phyloP scores from a whole-genome alignment of 345 rosid species.

The Kernera saxatilis region DNA sequence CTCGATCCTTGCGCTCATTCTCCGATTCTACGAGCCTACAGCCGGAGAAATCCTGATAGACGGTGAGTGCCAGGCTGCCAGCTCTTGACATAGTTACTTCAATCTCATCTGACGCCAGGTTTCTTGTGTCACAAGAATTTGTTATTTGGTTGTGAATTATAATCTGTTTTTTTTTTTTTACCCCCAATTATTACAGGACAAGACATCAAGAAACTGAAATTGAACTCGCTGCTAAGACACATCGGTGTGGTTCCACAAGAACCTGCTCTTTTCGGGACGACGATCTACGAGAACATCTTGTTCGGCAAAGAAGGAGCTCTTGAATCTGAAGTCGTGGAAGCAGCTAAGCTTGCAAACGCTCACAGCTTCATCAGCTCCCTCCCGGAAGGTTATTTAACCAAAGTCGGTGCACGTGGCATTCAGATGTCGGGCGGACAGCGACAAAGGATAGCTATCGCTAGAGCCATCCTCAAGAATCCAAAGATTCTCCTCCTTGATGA shows the following conservation, averaged over 20 bases:
- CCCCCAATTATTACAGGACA: slow-evolving; percentile 39
- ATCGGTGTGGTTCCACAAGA: slow-evolving; percentile 90
- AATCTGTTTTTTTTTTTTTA: no score
- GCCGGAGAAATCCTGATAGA: slow-evolving; percentile 73
- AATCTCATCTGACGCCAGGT: neutral
- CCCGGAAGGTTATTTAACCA: slow-evolving; percentile 75
- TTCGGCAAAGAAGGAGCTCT: slow-evolving; percentile 85
- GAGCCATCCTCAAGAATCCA: slow-evolving; percentile 89
- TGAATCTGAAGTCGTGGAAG: slow-evolving; percentile 72
- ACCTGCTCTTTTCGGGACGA: slow-evolving; percentile 79
- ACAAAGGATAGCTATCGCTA: slow-evolving; percentile 88
- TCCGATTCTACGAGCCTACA: slow-evolving; percentile 81
- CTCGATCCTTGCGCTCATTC: slow-evolving; percentile 74
- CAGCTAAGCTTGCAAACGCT: slow-evolving; percentile 85
- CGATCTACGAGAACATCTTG: slow-evolving; percentile 78
- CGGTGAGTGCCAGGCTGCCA: slow-evolving; percentile 51
- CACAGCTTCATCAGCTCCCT: slow-evolving; percentile 77
- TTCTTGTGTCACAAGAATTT: neutral
- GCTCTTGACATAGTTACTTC: neutral
- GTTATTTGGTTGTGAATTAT: neutral
- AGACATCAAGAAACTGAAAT: slow-evolving; percentile 56
- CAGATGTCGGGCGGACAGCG: slow-evolving; percentile 91
- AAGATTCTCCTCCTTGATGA: slow-evolving; percentile 81
- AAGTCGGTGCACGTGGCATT: slow-evolving; percentile 82
- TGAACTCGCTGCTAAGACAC: slow-evolving; percentile 67